Evolutionary conservation across 306 rosid species (phyloP), one percentile per base, ranked within the genome.

Genomic region (Mimosa bimucronata): DNA sequence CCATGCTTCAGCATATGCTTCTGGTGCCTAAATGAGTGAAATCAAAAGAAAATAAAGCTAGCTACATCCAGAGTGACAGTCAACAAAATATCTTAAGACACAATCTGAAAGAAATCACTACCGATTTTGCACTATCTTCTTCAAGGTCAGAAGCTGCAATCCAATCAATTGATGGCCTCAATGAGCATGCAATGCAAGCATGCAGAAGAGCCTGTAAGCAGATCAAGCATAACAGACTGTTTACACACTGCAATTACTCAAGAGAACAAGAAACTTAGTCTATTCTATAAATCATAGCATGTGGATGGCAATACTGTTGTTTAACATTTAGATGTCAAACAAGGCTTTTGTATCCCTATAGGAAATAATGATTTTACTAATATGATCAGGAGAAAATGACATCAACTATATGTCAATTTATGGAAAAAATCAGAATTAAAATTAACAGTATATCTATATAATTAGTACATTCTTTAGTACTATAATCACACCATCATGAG

Each of bases 131-230:
- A 83, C 91, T 89, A 34, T 93, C 98, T 61, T 93, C 99, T 90
- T 95, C 99, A 77, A 95, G 96, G 84, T 95, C 98, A 77, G 99
- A 90, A 80, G 99, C 98, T 23, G 99, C 99, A 86, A 95, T 93
- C 99, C 99, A 95, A 76, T 89, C 99, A 79, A 95, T 91, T 70
- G 94, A 85, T 78, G 99, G 97, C 88, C 74, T 91, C 81, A 95
- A 81, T 55, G 91, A 95, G 84, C 96, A 87, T 19, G 97, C 94
- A 77, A 90, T 86, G 40, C 97, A 91, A 50, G 99, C 99, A 91
- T 95, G 99, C 79, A 95, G 89, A 86, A 95, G 97, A 83, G 99
- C 99, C 99, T 95, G 84, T 76, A 79, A 83, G 78, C 65, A 90
- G 66, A 82, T 26, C 40, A 52, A 45, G 76, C 80, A 81, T 31